These are phyloP conservation scores for Chrysoporthe puriensis DNA, from an alignment of 2,329 filamentous ascomycete genomes.

Conservation along the genomic window DNA sequence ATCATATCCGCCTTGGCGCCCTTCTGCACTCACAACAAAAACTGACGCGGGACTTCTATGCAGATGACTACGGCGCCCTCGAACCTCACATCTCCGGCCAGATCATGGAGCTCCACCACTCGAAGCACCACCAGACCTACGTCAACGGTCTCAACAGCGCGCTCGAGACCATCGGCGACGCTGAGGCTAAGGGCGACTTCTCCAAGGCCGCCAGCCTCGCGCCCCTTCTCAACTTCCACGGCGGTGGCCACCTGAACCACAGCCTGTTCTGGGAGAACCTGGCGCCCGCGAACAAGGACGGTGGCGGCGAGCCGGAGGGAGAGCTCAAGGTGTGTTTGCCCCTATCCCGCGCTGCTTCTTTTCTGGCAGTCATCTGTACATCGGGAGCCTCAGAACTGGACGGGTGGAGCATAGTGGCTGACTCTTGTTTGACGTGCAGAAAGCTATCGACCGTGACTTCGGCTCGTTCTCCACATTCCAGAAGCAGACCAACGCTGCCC, in stretches of 20 bases:
- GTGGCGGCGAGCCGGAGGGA: conserved; percentile 63
- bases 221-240: conserved; percentile 77
- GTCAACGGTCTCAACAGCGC: conserved; percentile 75
- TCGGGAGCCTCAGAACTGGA: conserved; percentile 33
- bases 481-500: conserved; percentile 68
- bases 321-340: conserved; percentile 58
- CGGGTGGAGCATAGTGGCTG: neutral
- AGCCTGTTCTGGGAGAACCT: conserved; percentile 91
- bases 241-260: conserved; percentile 92
- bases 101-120: conserved; percentile 82
- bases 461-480: conserved; percentile 67
- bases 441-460: conserved; percentile 67
- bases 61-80: conserved; percentile 95
- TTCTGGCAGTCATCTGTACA: neutral
- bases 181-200: conserved; percentile 64
- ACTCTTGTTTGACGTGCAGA: conserved; percentile 36
- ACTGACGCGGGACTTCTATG: conserved; percentile 7
- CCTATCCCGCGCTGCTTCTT: neutral
- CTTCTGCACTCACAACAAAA: neutral
- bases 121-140: conserved; percentile 80
- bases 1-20: neutral
- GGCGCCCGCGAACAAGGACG: conserved; percentile 64
- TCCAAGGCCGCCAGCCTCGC: conserved; percentile 54
- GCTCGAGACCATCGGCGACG: conserved; percentile 62
- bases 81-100: conserved; percentile 78